phyloP scores from a whole-genome alignment of 2,329 filamentous ascomycete genomes.

The Monilinia vaccinii-corymbosi region DNA sequence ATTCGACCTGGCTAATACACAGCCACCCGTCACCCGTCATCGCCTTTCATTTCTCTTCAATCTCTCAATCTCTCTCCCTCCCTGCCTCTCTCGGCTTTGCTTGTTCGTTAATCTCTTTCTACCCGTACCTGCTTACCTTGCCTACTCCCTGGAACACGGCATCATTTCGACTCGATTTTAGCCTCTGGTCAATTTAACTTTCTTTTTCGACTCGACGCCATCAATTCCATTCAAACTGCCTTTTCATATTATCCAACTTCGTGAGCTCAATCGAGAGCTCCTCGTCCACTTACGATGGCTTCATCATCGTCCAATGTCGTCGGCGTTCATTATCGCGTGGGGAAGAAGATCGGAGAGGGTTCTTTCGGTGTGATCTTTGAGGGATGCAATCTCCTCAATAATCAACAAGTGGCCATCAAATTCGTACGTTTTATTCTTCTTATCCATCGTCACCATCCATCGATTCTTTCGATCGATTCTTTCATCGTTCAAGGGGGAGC shows the following conservation, averaged over 20 bases:
- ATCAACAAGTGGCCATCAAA: slow-evolving; percentile 98
- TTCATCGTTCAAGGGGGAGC: background rate
- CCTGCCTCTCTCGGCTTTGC: background rate
- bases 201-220: slow-evolving; percentile 2
- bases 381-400: slow-evolving; percentile 96
- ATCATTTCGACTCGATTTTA: slow-evolving; percentile 2
- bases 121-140: background rate
- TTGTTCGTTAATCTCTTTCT: slow-evolving; percentile 10
- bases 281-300: slow-evolving; percentile 22
- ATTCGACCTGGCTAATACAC: background rate
- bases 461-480: too few relatives aligned
- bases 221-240: background rate
- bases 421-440: slow-evolving; percentile 57
- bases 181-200: slow-evolving; percentile 14
- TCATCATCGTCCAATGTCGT: slow-evolving; percentile 72
- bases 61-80: too few relatives aligned
- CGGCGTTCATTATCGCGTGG: slow-evolving; percentile 95
- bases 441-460: background rate
- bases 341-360: slow-evolving; percentile 98
- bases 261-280: slow-evolving; percentile 18
- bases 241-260: background rate
- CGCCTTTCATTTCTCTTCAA: slow-evolving; percentile 15
- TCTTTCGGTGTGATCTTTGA: slow-evolving; percentile 99
- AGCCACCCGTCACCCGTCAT: slow-evolving; percentile 14
- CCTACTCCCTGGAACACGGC: slow-evolving; percentile 10